Evolutionary conservation across 23 red algal genomes (phyloP).

Genomic region (Chondrus crispus): DNA sequence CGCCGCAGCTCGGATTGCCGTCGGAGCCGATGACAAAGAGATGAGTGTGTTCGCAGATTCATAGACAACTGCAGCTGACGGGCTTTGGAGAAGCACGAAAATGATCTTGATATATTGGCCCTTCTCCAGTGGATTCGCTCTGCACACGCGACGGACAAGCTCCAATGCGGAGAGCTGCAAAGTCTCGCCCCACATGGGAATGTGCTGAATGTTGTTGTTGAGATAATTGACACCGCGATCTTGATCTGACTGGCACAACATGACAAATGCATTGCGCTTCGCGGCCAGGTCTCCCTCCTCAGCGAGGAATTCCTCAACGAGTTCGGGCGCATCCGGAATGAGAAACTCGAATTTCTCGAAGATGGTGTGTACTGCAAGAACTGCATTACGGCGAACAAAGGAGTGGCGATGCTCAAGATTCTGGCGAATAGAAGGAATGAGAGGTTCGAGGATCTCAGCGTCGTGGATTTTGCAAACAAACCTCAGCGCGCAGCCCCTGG

Average conservation of each 20-base stretch:
- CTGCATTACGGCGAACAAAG: constrained; percentile 95
- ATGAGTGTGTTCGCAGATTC: constrained; percentile 89
- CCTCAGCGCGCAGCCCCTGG: constrained; percentile 86
- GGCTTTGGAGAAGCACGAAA: constrained; percentile 82
- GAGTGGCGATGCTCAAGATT: constrained; percentile 95
- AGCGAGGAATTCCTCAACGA: constrained; percentile 76
- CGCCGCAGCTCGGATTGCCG: constrained; percentile 92
- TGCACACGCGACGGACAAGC: constrained; percentile 78
- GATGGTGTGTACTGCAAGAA: constrained; percentile 80
- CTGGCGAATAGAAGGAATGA: constrained; percentile 90
- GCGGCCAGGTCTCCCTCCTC: constrained; percentile 84
- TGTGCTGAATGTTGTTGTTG: constrained; percentile 58
- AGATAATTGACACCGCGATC: constrained; percentile 86
- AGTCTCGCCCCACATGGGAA: constrained; percentile 83
- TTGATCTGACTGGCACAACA: constrained; percentile 86
- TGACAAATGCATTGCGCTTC: constrained; percentile 87
- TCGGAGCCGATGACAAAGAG: constrained; percentile 78
- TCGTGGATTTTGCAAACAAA: constrained; percentile 98
- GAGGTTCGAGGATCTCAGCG: constrained; percentile 91
- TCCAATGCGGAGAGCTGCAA: constrained; percentile 88
- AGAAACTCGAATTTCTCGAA: constrained; percentile 91
- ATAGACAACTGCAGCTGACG: constrained; percentile 87
- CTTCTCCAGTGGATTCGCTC: constrained; percentile 80
- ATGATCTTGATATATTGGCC: constrained; percentile 94
- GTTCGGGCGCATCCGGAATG: constrained; percentile 89